Conservation (phyloP, 73 alveolate genomes). For the Halteria grandinella region DNA sequence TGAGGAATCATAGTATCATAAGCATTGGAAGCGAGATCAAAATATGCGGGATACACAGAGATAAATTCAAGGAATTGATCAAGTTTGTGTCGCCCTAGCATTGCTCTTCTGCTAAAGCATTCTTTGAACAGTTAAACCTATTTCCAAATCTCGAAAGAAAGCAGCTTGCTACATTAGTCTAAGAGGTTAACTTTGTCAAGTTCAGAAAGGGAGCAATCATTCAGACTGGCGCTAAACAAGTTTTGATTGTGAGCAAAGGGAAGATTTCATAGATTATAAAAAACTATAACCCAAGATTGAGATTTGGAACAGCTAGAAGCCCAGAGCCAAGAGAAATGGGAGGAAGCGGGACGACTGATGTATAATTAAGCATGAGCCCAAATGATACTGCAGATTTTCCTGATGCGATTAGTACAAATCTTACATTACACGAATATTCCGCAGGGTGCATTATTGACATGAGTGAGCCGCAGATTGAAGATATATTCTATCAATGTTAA, state of each 20-base stretch:
- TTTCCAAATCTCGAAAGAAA: slow-evolving; percentile 23
- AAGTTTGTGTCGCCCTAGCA: slow-evolving; percentile 41
- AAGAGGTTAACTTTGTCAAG: slow-evolving; percentile 1
- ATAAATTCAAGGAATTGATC: slow-evolving; percentile 22
- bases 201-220: slow-evolving; percentile 23
- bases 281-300: background rate
- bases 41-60: slow-evolving; percentile 11
- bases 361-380: background rate
- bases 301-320: background rate
- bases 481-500: too few relatives aligned
- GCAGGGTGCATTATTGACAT: too few relatives aligned
- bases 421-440: background rate
- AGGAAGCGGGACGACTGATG: background rate
- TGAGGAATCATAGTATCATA: slow-evolving; percentile 25
- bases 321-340: background rate
- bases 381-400: slow-evolving; percentile 1
- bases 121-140: slow-evolving; percentile 26
- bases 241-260: slow-evolving; percentile 29
- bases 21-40: slow-evolving; percentile 12
- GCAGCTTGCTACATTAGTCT: slow-evolving; percentile 16
- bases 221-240: background rate
- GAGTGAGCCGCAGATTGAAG: too few relatives aligned
- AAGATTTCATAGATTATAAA: background rate
- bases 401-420: background rate
- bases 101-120: slow-evolving; percentile 28